Percentiles rank a stretch among this genome's conserved stretches.
Evolutionary conservation across 176 grass and related monocot genomes (phyloP).

Genomic region (Olyra latifolia): DNA sequence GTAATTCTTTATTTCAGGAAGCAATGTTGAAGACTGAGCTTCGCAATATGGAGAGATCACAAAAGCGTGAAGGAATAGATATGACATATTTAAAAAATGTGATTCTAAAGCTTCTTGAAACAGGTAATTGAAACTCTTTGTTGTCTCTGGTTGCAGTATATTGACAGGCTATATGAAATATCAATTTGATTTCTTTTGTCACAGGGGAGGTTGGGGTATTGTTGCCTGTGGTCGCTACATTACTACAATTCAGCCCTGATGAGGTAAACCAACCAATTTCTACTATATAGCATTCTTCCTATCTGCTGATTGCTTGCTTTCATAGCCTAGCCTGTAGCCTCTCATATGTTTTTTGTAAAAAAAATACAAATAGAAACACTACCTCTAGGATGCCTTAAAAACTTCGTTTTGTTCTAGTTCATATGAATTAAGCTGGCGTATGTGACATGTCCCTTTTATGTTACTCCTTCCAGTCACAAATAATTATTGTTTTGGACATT

Average conservation of each 20-base stretch:
- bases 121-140: slow-evolving; percentile 52
- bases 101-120: slow-evolving; percentile 98
- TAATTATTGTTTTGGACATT: too few relatives aligned
- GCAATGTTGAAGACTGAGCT: slow-evolving; percentile 85
- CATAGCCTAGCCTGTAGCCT: neutral
- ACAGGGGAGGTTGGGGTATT: slow-evolving; percentile 90
- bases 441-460: neutral
- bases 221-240: slow-evolving; percentile 85
- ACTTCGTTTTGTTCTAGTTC: neutral
- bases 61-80: slow-evolving; percentile 98
- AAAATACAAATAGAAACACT: neutral
- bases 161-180: slow-evolving; percentile 22
- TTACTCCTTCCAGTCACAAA: too few relatives aligned
- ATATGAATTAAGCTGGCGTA: neutral
- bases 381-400: neutral
- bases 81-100: slow-evolving; percentile 99
- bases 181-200: slow-evolving; percentile 31
- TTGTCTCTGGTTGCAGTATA: slow-evolving; percentile 10
- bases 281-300: neutral
- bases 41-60: slow-evolving; percentile 93
- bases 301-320: slow-evolving; percentile 2
- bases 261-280: slow-evolving; percentile 56
- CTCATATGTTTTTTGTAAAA: neutral
- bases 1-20: slow-evolving; percentile 59
- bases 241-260: slow-evolving; percentile 96